Evolutionary conservation across 2,329 filamentous ascomycete species (phyloP).

Genomic region (Dothideomycetidae sp.): DNA sequence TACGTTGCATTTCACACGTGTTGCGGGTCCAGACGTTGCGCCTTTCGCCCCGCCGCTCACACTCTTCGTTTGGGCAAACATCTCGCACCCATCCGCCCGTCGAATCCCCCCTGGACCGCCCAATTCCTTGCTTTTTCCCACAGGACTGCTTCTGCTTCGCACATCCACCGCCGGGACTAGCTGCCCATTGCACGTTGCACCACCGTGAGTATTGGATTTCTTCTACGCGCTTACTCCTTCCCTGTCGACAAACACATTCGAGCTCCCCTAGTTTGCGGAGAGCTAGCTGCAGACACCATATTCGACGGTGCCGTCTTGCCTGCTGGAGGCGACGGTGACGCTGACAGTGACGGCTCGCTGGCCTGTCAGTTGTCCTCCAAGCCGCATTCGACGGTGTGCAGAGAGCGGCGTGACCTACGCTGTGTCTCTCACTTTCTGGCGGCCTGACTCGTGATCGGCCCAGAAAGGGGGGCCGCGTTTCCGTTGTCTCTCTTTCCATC

Average conservation of each 20-base stretch:
- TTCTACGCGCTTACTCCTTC: no score
- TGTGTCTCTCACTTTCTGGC: neutral
- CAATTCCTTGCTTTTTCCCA: conserved; percentile 5
- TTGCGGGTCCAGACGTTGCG: conserved; percentile 7
- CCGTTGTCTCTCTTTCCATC: neutral
- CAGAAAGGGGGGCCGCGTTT: neutral
- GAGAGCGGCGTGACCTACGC: no score
- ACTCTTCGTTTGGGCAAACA: neutral
- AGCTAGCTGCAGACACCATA: no score
- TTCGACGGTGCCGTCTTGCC: no score
- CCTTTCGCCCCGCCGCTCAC: neutral
- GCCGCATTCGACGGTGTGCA: no score
- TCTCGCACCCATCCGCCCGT: neutral
- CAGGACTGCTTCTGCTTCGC: conserved; percentile 5
- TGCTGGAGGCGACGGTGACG: no score
- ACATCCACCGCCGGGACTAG: neutral
- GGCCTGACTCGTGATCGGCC: neutral
- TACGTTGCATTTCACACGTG: conserved; percentile 6
- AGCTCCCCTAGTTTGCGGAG: no score
- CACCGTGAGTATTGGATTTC: conserved; percentile 7
- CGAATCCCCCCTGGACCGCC: conserved; percentile 5
- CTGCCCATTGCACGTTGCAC: conserved; percentile 7
- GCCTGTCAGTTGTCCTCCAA: no score
- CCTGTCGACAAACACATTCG: no score
- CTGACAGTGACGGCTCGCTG: no score